Evolutionary conservation across 495 filamentous ascomycete genomes (phyloP), one percentile per base, ranked within the genome.

Genomic region (Aspergillus indologenus): DNA sequence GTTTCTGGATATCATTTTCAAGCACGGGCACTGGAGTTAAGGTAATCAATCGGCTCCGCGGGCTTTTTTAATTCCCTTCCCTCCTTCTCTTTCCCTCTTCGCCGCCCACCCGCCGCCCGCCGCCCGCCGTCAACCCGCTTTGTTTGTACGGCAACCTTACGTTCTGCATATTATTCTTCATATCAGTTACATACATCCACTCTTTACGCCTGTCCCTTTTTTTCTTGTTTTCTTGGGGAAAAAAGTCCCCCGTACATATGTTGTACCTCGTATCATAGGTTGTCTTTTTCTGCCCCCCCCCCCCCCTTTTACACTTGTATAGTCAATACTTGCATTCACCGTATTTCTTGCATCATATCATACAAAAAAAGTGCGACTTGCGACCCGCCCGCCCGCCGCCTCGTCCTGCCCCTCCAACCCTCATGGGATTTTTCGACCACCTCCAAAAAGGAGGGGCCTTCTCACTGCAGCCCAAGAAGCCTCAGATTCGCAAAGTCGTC

Each of bases 391-490:
- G 23, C 48, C 17, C 48, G 20, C 46, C 21, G 18, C 46, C 46
- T 23, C 48, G 23, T 6, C 14, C 23, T 18, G n/a, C 23, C 31
- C 45, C 44, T 22, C 14, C 26, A 23, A 45, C 34, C 65, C 58
- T 62, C 56, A 83, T 83, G 80, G 79, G 79, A 54, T 80, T 81
- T 66, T 83, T 83, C 63, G 79, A 82, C 64, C 77, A 81, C 62
- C 71, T 83, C 55, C 80, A 83, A 53, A 83, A 81, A 71, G 75
- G 75, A 68, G 79, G 78, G 61, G 71, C 66, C 45, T 77, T 79
- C 45, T 78, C 79, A 20, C 64, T 82, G 53, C 79, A 82, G 56
- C 65, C 78, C n/a, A 75, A 81, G 61, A 78, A 77, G 42, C 66
- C 77, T 20, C 72, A 79, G 59, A 76, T 78, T 15, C 77, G 79